Base-by-base conservation (phyloP, 2,329 filamentous ascomycete species). In the Trichoderma asperellum region DNA sequence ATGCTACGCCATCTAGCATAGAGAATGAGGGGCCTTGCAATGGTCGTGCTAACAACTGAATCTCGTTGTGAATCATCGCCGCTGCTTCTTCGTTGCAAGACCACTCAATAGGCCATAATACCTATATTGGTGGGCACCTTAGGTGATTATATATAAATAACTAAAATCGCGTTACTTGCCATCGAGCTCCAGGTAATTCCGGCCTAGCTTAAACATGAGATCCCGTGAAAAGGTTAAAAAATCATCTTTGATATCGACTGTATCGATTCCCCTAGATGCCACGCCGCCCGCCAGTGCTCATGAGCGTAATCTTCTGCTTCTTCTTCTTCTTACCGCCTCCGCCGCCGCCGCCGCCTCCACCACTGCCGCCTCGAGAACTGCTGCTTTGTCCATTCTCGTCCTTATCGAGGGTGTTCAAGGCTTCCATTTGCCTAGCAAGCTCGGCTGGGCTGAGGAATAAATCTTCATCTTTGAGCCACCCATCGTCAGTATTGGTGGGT, bases 391-490 rank as follows among this genome's bases (percentile, higher is more conserved):
- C 69, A 18, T 69, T 66, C 8, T 72, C 71, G 32, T 62, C 74
- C 21, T 74, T 73, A 35, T 79, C 77, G 55, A 83, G 78, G 60
- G 84, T 71, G 24, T 84, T 77, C 65, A 88, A 77, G 2, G 86
- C 86, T 74, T 89, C 84, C 75, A 89, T 83, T 77, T 89, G 87
- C 75, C 85, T 78, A 16, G 86, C 83, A 5, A 90, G 75, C 68
- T 93, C 91, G 1, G 87, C 85, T 4, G 82, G 81, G 1, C 80
- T 83, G 18, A 97, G 77, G 68, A 61, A 53, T 27, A 71, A 27
- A 69, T 91, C 89, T 75, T 97, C 92, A 1, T 90, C 93, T 74
- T 92, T 90, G 18, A 95, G 82, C 94, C 94, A 97, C 0, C 94
- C 95, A 77, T 97, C 94, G 71, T 94, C 88, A 11, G 65, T 68